Evolutionary conservation across 2,329 filamentous ascomycete genomes (phyloP).

Genomic region (Talaromyces funiculosus): DNA sequence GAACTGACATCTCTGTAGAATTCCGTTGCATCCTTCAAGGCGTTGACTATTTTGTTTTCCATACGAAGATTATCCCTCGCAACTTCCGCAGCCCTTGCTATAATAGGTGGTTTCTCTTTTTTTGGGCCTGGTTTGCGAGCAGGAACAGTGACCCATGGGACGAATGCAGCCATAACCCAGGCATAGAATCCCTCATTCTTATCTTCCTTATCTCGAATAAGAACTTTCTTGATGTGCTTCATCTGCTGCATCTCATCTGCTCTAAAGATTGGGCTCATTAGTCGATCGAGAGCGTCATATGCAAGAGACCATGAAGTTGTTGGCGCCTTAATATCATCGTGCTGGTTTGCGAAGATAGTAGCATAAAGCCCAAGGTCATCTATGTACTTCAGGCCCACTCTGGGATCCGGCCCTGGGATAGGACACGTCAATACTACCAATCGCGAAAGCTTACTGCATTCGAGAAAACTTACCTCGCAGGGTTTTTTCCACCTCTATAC

Average conservation of each 20-base stretch:
- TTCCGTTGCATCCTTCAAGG: slow-evolving; percentile 60
- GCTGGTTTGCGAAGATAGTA: slow-evolving; percentile 39
- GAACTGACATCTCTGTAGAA: slow-evolving; percentile 59
- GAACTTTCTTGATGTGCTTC: slow-evolving; percentile 35
- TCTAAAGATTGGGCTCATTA: slow-evolving; percentile 30
- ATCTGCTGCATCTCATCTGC: neutral
- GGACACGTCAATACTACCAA: neutral
- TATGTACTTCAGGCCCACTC: slow-evolving; percentile 34
- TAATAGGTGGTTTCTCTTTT: slow-evolving; percentile 46
- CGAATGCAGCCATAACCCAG: slow-evolving; percentile 70
- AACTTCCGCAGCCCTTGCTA: slow-evolving; percentile 58
- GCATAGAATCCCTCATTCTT: slow-evolving; percentile 59
- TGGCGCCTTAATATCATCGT: slow-evolving; percentile 51
- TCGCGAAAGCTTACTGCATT: neutral
- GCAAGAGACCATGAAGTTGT: slow-evolving; percentile 56
- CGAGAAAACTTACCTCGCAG: slow-evolving; percentile 54
- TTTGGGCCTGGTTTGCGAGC: slow-evolving; percentile 32
- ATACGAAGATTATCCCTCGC: slow-evolving; percentile 73
- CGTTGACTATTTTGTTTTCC: slow-evolving; percentile 66
- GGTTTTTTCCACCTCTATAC: slow-evolving; percentile 87
- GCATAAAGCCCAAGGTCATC: slow-evolving; percentile 34
- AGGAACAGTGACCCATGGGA: slow-evolving; percentile 62
- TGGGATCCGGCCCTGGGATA: slow-evolving; percentile 34
- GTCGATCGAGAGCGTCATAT: slow-evolving; percentile 57
- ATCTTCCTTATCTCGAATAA: slow-evolving; percentile 53